Base-by-base conservation (phyloP, 768 basidiomycete species). In the Russula virescens region DNA sequence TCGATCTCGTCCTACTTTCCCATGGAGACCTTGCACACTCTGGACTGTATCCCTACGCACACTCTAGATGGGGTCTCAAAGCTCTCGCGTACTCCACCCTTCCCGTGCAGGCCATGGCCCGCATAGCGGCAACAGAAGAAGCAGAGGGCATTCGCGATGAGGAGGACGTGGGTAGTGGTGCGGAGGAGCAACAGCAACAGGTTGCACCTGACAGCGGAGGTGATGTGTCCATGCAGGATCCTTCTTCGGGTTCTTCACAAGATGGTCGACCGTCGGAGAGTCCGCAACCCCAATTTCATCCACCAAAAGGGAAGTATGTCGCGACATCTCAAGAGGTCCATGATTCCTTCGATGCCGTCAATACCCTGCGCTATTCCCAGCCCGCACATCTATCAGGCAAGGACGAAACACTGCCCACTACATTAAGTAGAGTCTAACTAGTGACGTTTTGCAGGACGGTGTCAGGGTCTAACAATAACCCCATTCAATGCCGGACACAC, bases 401-500 rank as follows among this genome's bases (percentile, higher is more conserved):
- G 58, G 34, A 28, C 38, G 28, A 38, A 26, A 4, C 28, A 4
- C 40, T 42, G 34, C 14, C 9, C 35, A 43, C 42, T 51, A 38
- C 38, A 11, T 11, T 38, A 7, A 7, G 38, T 11, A 38, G 38
- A 38, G 10, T 38, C 38, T 51, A 19, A 34, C 31, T 21, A 55
- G 3, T 0, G 55, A 49, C 58, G 50, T 54, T 21, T 59, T 21
- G 21, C 43, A 74, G 91, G 93, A 55, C 91, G 94, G 78, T 92
- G 91, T 70, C 90, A 94, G 72, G 92, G 92, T 19, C 77, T 95
- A 69, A 95, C 94, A 2, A 91, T 99, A 66, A 95, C 94, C 19
- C 94, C 97, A 1, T 97, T 94, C 75, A 89, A 91, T 69, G 89
- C 94, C 14, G 97, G 96, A 0, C 95, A 98, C 73, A 92, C 92